Percentiles rank a stretch among this genome's conserved stretches.
Conservation (phyloP, 177 flowering plant genomes). For the Tripterygium wilfordii region DNA sequence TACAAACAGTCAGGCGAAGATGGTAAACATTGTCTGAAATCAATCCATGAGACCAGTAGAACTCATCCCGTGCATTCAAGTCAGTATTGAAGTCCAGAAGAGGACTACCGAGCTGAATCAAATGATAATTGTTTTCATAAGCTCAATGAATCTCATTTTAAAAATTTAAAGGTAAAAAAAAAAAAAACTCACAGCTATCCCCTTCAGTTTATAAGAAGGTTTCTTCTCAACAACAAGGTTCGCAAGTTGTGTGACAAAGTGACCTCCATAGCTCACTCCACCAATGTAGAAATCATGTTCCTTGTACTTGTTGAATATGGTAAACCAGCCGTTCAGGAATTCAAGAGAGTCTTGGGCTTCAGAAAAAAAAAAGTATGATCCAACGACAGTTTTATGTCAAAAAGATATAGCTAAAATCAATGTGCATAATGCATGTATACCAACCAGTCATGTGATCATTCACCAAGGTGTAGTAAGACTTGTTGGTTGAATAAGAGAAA, state of each 20-base stretch:
- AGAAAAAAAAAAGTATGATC: conserved; percentile 9
- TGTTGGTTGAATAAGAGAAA: conserved; percentile 32
- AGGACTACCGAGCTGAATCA: conserved; percentile 53
- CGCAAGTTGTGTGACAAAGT: conserved; percentile 51
- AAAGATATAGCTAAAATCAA: no score
- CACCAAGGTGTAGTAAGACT: conserved; percentile 18
- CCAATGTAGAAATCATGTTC: conserved; percentile 24
- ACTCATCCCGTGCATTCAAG: conserved; percentile 34
- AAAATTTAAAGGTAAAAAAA: no score
- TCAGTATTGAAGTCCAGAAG: conserved; percentile 33
- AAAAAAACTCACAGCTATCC: conserved; percentile 53
- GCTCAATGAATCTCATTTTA: no score
- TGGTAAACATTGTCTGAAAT: conserved; percentile 35
- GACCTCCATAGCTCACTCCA: conserved; percentile 53
- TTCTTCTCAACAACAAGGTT: conserved; percentile 31
- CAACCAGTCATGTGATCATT: conserved; percentile 37
- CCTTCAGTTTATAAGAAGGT: conserved; percentile 40
- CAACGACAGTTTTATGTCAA: background rate
- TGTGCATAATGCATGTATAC: background rate
- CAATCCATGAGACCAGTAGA: conserved; percentile 45
- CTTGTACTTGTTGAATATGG: conserved; percentile 31
- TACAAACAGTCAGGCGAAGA: conserved; percentile 19
- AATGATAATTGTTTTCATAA: no score
- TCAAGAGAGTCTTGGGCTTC: conserved; percentile 39
- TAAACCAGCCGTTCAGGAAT: conserved; percentile 32